These are phyloP conservation scores for Entonaema liquescens DNA, from an alignment of 495 filamentous ascomycete species.

Conservation along the genomic window DNA sequence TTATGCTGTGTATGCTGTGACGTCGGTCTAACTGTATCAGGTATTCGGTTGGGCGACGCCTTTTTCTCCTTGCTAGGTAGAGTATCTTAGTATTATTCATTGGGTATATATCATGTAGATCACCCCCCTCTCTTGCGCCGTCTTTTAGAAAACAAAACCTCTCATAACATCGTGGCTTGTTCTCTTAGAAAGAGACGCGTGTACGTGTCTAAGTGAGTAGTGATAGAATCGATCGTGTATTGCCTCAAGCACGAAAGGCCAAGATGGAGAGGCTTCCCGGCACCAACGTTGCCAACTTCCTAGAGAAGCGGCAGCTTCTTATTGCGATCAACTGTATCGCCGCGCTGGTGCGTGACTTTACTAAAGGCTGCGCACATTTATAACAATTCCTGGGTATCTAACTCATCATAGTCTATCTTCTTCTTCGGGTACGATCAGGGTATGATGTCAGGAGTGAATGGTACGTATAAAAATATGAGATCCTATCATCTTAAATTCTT, in stretches of 20 bases:
- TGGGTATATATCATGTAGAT: conserved; percentile 38
- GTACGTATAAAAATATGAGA: neutral
- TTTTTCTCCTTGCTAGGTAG: neutral
- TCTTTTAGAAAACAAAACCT: conserved; percentile 21
- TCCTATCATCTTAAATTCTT: neutral
- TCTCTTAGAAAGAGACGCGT: neutral
- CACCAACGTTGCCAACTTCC: conserved; percentile 66
- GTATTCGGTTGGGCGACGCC: conserved; percentile 17
- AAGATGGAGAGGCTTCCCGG: conserved; percentile 53
- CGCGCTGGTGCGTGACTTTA: conserved; percentile 50
- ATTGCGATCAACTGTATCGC: conserved; percentile 72
- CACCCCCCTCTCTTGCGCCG: conserved; percentile 17
- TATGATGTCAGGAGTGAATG: conserved; percentile 79
- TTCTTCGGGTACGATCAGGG: conserved; percentile 68
- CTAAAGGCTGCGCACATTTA: neutral
- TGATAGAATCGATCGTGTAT: conserved; percentile 4
- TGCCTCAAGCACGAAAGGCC: conserved; percentile 7
- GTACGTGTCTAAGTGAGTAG: conserved; percentile 8
- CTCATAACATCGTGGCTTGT: conserved; percentile 11
- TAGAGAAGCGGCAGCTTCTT: conserved; percentile 70
- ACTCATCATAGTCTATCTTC: conserved; percentile 32
- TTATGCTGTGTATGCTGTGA: conserved; percentile 19
- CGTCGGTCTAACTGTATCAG: conserved; percentile 19
- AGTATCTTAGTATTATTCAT: conserved; percentile 2
- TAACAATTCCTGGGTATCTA: conserved; percentile 6